Conservation (phyloP, 208 protist species). For the Acanthamoeba castellanii region DNA sequence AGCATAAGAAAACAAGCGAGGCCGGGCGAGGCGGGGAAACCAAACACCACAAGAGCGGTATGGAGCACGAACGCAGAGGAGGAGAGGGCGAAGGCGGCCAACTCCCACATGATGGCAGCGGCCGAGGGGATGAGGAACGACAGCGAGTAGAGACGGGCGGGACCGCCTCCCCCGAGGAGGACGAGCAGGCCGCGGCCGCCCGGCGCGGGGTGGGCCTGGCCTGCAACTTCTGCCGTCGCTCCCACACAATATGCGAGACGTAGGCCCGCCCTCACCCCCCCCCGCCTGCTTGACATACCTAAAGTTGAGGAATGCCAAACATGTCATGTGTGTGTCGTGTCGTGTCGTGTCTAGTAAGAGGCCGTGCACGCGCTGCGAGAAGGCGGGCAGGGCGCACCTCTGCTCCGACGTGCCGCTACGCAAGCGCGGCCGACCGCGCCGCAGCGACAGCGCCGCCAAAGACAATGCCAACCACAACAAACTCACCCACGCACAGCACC, state of each 20-base stretch:
- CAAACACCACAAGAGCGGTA: too few relatives aligned
- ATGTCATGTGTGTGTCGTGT: background rate
- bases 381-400: background rate
- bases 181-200: too few relatives aligned
- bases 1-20: too few relatives aligned
- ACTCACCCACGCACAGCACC: too few relatives aligned
- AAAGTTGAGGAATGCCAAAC: background rate
- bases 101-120: too few relatives aligned
- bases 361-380: constrained; percentile 1
- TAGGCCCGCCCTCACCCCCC: background rate
- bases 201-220: background rate
- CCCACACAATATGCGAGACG: background rate
- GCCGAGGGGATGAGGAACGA: too few relatives aligned
- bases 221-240: constrained; percentile 12
- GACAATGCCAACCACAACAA: too few relatives aligned
- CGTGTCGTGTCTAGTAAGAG: background rate
- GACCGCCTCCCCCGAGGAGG: too few relatives aligned
- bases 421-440: background rate
- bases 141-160: too few relatives aligned
- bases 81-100: too few relatives aligned
- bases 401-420: constrained; percentile 17
- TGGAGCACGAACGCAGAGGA: too few relatives aligned
- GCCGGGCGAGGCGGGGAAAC: too few relatives aligned
- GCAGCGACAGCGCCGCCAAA: background rate
- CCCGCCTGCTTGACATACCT: background rate